Evolutionary conservation across 257 asterid genomes (phyloP).

Genomic region (Penstemon davidsonii): DNA sequence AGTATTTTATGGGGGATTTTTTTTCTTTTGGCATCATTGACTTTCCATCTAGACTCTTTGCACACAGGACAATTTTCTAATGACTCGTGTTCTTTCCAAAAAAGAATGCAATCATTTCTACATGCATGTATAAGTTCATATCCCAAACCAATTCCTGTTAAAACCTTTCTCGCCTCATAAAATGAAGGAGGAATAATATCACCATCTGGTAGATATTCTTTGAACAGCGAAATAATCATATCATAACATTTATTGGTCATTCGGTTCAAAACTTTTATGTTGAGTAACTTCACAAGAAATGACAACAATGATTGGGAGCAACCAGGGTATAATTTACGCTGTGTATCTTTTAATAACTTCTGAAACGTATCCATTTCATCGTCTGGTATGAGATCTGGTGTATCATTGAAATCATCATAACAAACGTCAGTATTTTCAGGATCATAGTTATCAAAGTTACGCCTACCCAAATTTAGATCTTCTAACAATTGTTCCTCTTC

Average conservation of each 20-base stretch:
- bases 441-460: too few species aligned
- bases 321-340: background rate
- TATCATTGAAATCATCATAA: too few species aligned
- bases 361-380: background rate
- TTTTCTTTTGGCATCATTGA: too few species aligned
- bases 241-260: constrained; percentile 1
- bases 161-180: constrained; percentile 9
- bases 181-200: constrained; percentile 2
- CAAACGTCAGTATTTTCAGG: too few species aligned
- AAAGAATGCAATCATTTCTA: background rate
- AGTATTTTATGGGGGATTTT: too few species aligned
- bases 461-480: too few species aligned
- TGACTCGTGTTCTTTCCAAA: background rate
- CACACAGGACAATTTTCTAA: too few species aligned
- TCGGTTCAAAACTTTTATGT: too few species aligned
- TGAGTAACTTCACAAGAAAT: background rate
- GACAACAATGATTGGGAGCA: background rate
- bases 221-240: constrained; percentile 1
- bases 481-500: too few species aligned
- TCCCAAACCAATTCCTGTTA: too few species aligned
- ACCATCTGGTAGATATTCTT: background rate
- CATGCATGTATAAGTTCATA: background rate
- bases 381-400: too few species aligned
- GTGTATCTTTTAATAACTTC: background rate
- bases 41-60: too few species aligned